Conservation (phyloP, 1,284 basidiomycete species). For the Naganishia sp. region DNA sequence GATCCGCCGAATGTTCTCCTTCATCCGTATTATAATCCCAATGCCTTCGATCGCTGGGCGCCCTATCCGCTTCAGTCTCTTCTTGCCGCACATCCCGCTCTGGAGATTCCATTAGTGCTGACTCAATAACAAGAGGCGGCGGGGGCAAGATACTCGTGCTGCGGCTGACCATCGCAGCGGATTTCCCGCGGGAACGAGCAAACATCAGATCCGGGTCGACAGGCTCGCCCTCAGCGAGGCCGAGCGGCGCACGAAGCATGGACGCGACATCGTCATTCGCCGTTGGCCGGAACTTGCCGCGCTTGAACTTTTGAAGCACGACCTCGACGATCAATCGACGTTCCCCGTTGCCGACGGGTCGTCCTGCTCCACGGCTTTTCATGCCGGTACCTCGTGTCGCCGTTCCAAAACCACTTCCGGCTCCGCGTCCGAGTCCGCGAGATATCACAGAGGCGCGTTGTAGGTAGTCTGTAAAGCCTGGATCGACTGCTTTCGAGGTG, state of each 20-base stretch:
- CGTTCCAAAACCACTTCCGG: not conserved
- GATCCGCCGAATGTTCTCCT: not conserved
- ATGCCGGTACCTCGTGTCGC: not conserved
- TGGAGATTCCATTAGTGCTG: not conserved
- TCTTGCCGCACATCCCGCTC: not conserved
- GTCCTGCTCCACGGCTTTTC: not conserved
- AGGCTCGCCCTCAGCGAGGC: not conserved
- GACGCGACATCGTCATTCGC: constrained; percentile 3
- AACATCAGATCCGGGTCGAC: not conserved
- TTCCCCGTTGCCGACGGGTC: not conserved
- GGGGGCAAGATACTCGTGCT: constrained; percentile 18
- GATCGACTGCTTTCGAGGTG: not conserved
- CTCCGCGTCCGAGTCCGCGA: not conserved
- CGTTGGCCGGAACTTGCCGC: constrained; percentile 2
- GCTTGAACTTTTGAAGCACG: constrained; percentile 12
- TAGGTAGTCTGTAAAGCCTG: constrained; percentile 3
- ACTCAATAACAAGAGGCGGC: not conserved
- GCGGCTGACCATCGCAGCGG: not conserved
- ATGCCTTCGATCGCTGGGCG: constrained; percentile 5
- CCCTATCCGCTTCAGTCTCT: not conserved
- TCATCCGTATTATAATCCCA: constrained; percentile 24
- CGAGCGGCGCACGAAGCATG: constrained; percentile 5
- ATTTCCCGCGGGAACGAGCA: not conserved
- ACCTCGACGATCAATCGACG: constrained; percentile 10
- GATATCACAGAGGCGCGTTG: not conserved